Evolutionary conservation across 768 basidiomycete species (phyloP).

Genomic region (Mycena rosella): DNA sequence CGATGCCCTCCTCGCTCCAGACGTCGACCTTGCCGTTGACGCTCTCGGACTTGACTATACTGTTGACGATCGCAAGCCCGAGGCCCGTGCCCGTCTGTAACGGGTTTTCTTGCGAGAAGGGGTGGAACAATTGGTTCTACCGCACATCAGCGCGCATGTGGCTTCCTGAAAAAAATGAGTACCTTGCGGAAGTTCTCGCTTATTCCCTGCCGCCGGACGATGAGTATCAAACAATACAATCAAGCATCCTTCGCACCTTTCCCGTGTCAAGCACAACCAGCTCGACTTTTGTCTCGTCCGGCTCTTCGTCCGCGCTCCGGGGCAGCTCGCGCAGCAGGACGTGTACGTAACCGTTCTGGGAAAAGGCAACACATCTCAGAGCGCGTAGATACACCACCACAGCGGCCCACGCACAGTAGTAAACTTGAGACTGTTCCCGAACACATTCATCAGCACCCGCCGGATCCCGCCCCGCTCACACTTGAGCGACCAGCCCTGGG

Average conservation of each 20-base stretch:
- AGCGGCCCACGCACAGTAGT: constrained; percentile 69
- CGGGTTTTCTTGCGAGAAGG: constrained; percentile 97
- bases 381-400: constrained; percentile 11
- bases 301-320: constrained; percentile 62
- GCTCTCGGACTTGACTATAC: constrained; percentile 87
- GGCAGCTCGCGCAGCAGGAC: constrained; percentile 84
- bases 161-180: constrained; percentile 4
- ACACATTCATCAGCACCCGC: constrained; percentile 93
- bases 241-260: constrained; percentile 64
- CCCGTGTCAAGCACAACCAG: constrained; percentile 90
- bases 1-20: constrained; percentile 89
- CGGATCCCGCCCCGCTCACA: constrained; percentile 95
- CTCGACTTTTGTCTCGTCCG: constrained; percentile 80
- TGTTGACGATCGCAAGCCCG: constrained; percentile 95
- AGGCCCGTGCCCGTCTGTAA: constrained; percentile 93
- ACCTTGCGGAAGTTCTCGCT: constrained; percentile 94
- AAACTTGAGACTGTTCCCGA: constrained; percentile 95
- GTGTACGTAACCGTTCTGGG: constrained; percentile 88
- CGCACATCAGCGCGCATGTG: constrained; percentile 43
- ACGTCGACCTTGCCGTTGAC: constrained; percentile 95
- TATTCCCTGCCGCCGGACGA: constrained; percentile 71
- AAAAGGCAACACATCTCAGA: background rate
- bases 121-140: constrained; percentile 93
- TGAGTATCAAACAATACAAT: background rate
- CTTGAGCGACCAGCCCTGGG: constrained; percentile 85